phyloP scores from a whole-genome alignment of 2,329 filamentous ascomycete species.

The Clarireedia monteithiana region DNA sequence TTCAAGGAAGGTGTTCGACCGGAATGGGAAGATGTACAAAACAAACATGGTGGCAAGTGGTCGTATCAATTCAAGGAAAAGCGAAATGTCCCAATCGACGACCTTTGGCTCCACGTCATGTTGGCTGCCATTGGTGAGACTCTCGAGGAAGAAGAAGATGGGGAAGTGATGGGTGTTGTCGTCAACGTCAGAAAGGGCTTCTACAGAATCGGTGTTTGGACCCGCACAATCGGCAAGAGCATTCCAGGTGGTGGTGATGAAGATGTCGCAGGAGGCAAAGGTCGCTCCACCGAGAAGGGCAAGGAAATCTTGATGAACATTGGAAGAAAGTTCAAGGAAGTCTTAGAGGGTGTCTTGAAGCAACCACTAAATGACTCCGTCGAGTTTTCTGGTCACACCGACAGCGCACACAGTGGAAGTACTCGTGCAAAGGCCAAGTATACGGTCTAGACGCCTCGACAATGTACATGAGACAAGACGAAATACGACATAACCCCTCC shows the following conservation, averaged over 20 bases:
- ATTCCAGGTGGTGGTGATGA: slow-evolving; percentile 68
- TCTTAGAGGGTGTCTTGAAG: slow-evolving; percentile 75
- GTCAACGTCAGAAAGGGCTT: slow-evolving; percentile 98
- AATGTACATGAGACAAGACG: slow-evolving; percentile 1
- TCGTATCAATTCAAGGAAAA: slow-evolving; percentile 98
- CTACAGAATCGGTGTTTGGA: slow-evolving; percentile 97
- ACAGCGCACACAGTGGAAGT: slow-evolving; percentile 86
- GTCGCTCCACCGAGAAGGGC: slow-evolving; percentile 71
- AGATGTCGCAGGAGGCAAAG: slow-evolving; percentile 68
- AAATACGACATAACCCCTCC: background rate
- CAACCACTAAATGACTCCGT: slow-evolving; percentile 69
- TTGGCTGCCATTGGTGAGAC: slow-evolving; percentile 95
- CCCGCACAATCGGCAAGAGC: slow-evolving; percentile 81
- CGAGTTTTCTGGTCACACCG: slow-evolving; percentile 95
- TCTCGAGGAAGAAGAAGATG: slow-evolving; percentile 92
- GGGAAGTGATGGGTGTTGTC: slow-evolving; percentile 98
- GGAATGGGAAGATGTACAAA: slow-evolving; percentile 97
- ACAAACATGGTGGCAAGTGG: slow-evolving; percentile 99
- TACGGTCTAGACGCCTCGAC: slow-evolving; percentile 52
- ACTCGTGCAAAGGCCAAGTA: slow-evolving; percentile 95
- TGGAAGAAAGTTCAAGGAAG: slow-evolving; percentile 86
- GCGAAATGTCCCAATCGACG: slow-evolving; percentile 83
- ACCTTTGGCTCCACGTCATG: slow-evolving; percentile 95
- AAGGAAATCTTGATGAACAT: slow-evolving; percentile 78
- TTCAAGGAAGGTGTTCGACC: slow-evolving; percentile 97